Base-by-base conservation (phyloP, 306 rosid genomes). In the Sindora glabra region DNA sequence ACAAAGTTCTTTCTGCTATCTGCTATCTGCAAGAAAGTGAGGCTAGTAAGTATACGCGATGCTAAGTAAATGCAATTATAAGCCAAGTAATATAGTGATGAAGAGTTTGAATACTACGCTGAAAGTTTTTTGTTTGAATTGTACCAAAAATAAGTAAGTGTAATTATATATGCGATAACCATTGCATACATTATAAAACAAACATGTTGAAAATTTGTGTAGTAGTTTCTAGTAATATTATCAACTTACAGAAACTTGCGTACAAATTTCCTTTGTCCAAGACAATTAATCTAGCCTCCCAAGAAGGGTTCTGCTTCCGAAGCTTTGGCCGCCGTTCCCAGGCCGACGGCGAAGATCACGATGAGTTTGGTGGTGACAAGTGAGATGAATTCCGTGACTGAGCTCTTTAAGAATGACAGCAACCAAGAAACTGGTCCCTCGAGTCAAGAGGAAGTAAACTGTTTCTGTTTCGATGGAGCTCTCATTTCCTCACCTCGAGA, bases 271-370 rank as follows among this genome's bases (percentile, higher is more conserved):
- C 68, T 54, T 42, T 13, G 38, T 49, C 70, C 79, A 62, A 77
- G 70, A 64, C 40, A 42, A 65, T 26, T 42, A 23, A 25, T 56
- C 24, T 79, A 29, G 77, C 68, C 74, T 34, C 74, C 72, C 29
- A 23, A 57, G 46, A 72, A 54, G 77, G 74, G 69, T 33, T 73
- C 56, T 76, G 69, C 56, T 64, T 69, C 78, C 83, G 38, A 80
- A 78, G 87, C 80, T 75, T 77, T 17, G 56, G 83, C 81, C 74
- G 17, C 72, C 67, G 53, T 37, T 74, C 70, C n/a, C 36, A 74
- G 76, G 77, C 37, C 42, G 30, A 30, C 44, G 59, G 36, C 51
- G 46, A 71, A 76, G 53, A 71, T 39, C 75, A 54, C 25, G 36
- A 69, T 52, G 71, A 57, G 38, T 76, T 51, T 68, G 52, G 63